Percentiles rank a stretch among this genome's conserved stretches.
Evolutionary conservation across 2,329 filamentous ascomycete species (phyloP).

Genomic region (Apiospora kogelbergensis): DNA sequence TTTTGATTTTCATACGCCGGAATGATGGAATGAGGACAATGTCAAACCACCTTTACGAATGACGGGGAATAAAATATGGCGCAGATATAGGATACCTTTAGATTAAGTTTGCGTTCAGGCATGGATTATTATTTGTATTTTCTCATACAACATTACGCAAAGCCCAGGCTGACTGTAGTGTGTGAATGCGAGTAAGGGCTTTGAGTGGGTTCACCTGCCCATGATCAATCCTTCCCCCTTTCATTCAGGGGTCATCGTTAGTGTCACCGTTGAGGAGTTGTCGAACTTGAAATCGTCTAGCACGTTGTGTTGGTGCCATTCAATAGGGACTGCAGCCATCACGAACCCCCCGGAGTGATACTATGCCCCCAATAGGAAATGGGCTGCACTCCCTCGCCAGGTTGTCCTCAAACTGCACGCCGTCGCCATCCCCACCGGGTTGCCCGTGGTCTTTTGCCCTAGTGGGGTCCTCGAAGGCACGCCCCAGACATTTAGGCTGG

Average conservation of each 20-base stretch:
- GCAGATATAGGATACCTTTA: background rate
- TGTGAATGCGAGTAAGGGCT: background rate
- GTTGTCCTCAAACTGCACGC: background rate
- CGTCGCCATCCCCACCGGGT: background rate
- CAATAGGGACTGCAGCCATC: no score
- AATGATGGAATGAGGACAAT: background rate
- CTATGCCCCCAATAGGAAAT: background rate
- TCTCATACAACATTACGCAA: background rate
- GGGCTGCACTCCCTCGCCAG: background rate
- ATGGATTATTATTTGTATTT: background rate
- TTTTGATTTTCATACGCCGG: background rate
- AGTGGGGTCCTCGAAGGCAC: background rate
- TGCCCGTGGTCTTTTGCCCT: background rate
- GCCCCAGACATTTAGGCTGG: background rate
- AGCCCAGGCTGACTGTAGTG: background rate
- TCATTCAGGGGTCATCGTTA: no score
- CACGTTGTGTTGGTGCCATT: no score
- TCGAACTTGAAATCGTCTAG: no score
- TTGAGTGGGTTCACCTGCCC: no score
- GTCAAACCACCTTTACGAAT: background rate
- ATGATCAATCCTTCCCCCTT: no score
- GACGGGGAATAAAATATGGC: background rate
- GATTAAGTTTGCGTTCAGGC: background rate
- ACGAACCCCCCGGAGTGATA: background rate
- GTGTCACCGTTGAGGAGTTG: no score